Percentiles rank a stretch among this genome's conserved stretches.
phyloP scores from a whole-genome alignment of 257 asterid genomes.

The Rehmannia glutinosa region DNA sequence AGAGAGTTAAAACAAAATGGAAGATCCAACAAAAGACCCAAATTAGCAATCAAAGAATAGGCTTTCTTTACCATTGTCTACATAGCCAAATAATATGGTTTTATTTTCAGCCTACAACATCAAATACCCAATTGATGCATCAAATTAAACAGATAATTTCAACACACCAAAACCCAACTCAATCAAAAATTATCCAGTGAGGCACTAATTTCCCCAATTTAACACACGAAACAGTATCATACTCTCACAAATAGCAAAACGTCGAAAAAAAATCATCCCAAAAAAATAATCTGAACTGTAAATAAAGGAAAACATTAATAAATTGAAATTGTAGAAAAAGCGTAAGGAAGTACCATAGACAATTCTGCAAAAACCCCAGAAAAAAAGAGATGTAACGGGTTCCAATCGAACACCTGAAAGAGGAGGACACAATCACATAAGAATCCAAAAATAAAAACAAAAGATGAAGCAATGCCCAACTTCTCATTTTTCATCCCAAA shows the following conservation, averaged over 20 bases:
- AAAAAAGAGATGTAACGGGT: background rate
- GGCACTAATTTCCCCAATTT: background rate
- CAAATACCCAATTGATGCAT: too few species aligned
- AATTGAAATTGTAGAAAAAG: background rate
- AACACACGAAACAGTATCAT: background rate
- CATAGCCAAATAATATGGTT: background rate
- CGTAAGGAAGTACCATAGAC: background rate
- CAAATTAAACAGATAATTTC: too few species aligned
- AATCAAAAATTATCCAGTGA: background rate
- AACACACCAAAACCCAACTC: background rate
- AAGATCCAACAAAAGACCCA: background rate
- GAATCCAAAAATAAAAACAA: background rate
- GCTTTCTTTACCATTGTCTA: background rate
- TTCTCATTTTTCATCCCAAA: too few species aligned
- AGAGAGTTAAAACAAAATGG: background rate
- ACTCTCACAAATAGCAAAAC: background rate
- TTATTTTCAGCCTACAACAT: background rate
- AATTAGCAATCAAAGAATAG: background rate
- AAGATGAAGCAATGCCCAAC: background rate
- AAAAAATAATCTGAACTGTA: background rate
- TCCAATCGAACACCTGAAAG: conserved; percentile 11
- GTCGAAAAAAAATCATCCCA: background rate
- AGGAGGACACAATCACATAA: background rate
- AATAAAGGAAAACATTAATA: background rate
- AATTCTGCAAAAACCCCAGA: background rate